Conservation (phyloP, 1,139 yeast species). For the Suhomyces ambrosiae region DNA sequence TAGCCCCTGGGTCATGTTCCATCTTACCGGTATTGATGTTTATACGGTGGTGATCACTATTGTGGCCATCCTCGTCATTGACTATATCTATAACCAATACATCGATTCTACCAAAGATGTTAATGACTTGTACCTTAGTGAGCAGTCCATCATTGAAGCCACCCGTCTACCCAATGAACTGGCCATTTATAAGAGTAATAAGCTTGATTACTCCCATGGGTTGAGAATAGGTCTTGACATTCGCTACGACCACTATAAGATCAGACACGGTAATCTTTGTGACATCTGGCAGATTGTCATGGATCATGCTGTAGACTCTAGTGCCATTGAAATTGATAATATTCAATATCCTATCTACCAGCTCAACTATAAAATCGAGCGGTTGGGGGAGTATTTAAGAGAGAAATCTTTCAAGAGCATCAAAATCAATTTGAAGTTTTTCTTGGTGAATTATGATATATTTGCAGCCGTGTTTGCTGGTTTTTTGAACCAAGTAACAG, state of each 20-base stretch:
- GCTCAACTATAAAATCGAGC: slow-evolving; percentile 29
- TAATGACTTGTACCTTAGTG: slow-evolving; percentile 55
- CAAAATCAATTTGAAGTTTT: slow-evolving; percentile 20
- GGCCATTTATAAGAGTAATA: slow-evolving; percentile 64
- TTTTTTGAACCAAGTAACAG: slow-evolving; percentile 30
- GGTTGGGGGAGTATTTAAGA: slow-evolving; percentile 20
- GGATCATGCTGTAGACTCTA: slow-evolving; percentile 17
- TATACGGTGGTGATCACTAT: slow-evolving; percentile 21
- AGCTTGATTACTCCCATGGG: slow-evolving; percentile 57
- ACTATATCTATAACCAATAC: slow-evolving; percentile 26
- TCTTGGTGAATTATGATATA: slow-evolving; percentile 21
- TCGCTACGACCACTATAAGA: slow-evolving; percentile 58
- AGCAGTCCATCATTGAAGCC: slow-evolving; percentile 59
- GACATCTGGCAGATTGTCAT: slow-evolving; percentile 61
- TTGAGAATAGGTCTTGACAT: slow-evolving; percentile 67
- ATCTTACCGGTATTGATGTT: slow-evolving; percentile 9
- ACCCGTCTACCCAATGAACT: slow-evolving; percentile 61
- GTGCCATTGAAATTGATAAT: slow-evolving; percentile 22
- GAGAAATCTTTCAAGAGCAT: slow-evolving; percentile 18
- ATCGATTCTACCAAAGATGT: slow-evolving; percentile 47
- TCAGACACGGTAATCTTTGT: slow-evolving; percentile 67
- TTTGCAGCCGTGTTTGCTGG: slow-evolving; percentile 33
- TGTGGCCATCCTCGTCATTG: slow-evolving; percentile 22
- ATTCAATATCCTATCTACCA: slow-evolving; percentile 19
- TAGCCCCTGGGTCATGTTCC: too few species aligned